These are phyloP conservation scores for Cytospora chrysosperma DNA, from an alignment of 2,329 filamentous ascomycete species.

Conservation along the genomic window DNA sequence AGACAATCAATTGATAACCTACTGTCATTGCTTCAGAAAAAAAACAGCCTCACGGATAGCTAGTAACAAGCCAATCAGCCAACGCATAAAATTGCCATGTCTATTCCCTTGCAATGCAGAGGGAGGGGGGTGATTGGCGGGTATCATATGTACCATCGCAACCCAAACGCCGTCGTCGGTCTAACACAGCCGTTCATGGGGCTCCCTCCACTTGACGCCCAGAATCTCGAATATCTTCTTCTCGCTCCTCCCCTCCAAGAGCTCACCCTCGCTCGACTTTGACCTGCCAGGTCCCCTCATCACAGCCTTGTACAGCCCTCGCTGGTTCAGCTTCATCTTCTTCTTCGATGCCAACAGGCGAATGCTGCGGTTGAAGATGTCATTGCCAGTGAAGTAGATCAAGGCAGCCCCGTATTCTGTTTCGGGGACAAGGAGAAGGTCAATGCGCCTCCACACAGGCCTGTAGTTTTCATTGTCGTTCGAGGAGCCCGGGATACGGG, in stretches of 20 bases:
- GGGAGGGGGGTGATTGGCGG: not conserved
- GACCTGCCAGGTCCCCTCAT: slow-evolving; percentile 56
- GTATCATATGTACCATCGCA: not conserved
- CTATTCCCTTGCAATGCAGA: no score
- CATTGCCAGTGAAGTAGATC: slow-evolving; percentile 95
- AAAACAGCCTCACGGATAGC: no score
- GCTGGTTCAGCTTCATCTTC: slow-evolving; percentile 81
- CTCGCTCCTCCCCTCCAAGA: slow-evolving; percentile 76
- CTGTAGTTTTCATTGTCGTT: slow-evolving; percentile 32
- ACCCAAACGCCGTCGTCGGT: not conserved
- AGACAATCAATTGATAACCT: no score
- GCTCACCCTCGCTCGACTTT: slow-evolving; percentile 64
- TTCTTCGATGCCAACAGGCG: slow-evolving; percentile 73
- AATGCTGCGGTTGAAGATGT: slow-evolving; percentile 89
- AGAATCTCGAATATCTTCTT: slow-evolving; percentile 77
- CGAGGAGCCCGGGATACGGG: slow-evolving; percentile 39
- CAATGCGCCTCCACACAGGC: slow-evolving; percentile 74
- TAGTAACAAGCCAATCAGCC: no score
- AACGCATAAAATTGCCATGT: no score
- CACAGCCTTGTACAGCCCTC: slow-evolving; percentile 72
- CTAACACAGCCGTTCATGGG: slow-evolving; percentile 73
- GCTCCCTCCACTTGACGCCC: slow-evolving; percentile 81
- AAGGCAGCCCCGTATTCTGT: slow-evolving; percentile 78
- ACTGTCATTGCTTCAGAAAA: no score
- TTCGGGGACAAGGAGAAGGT: slow-evolving; percentile 79